A percentile compares a stretch with the other conserved stretches of the same genome.
phyloP scores from a whole-genome alignment of 2,329 filamentous ascomycete species.

The Coniochaeta pulveracea region DNA sequence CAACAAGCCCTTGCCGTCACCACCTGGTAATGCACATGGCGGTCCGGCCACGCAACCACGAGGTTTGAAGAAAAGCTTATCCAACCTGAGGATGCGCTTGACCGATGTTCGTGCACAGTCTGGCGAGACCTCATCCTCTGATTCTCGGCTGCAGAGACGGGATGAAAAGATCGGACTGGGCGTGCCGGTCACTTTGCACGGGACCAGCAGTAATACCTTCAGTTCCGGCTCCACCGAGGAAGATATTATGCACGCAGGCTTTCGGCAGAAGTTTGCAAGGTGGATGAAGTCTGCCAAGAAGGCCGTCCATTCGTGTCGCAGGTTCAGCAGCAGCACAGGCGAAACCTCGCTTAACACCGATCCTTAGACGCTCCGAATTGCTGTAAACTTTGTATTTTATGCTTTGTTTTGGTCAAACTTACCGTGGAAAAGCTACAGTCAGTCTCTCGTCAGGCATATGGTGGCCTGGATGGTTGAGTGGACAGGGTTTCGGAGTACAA shows the following conservation, averaged over 20 bases:
- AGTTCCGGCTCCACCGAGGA: not conserved
- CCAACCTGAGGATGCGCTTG: constrained; percentile 13
- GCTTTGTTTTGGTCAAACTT: no score
- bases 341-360: not conserved
- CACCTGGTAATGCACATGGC: no score
- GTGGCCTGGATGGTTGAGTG: no score
- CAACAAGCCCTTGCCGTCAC: no score
- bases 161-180: constrained; percentile 3
- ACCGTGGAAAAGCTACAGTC: no score
- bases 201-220: not conserved
- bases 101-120: constrained; percentile 9
- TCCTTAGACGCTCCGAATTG: no score
- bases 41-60: constrained; percentile 12
- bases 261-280: constrained; percentile 1
- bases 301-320: not conserved
- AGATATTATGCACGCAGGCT: not conserved
- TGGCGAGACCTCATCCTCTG: constrained; percentile 3
- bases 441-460: no score
- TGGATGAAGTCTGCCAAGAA: constrained; percentile 3
- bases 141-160: not conserved
- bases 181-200: constrained; percentile 2
- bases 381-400: no score
- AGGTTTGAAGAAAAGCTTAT: constrained; percentile 14
- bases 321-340: constrained; percentile 1
- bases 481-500: no score